phyloP scores from a whole-genome alignment of 768 basidiomycete genomes.

The Hygrocybe coccinea region DNA sequence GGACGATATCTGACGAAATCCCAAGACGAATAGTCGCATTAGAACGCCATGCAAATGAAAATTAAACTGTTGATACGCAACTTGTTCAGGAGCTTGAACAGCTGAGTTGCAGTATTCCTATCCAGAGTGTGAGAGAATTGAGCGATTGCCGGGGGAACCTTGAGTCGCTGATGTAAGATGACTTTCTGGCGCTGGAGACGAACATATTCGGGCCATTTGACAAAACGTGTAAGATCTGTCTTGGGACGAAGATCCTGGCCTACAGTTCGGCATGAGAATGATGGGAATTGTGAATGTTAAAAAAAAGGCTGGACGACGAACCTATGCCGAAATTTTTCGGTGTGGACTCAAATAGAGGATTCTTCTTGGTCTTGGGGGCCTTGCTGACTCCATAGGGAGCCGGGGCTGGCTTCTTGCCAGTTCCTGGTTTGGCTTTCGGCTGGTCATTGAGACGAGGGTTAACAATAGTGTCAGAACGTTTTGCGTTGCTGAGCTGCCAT shows the following conservation, averaged over 20 bases:
- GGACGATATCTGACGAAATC: too few relatives aligned
- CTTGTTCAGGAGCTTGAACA: slow-evolving; percentile 98
- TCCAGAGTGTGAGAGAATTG: slow-evolving; percentile 97
- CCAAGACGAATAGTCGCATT: too few relatives aligned
- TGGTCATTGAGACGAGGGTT: slow-evolving; percentile 88
- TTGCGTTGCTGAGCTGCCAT: slow-evolving; percentile 22
- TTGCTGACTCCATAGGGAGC: slow-evolving; percentile 81
- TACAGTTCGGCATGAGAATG: slow-evolving; percentile 26
- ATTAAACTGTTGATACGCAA: too few relatives aligned
- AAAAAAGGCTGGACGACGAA: slow-evolving; percentile 32
- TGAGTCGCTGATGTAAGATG: slow-evolving; percentile 94
- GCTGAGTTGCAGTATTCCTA: slow-evolving; percentile 98
- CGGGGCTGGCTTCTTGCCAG: slow-evolving; percentile 80
- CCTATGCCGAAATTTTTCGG: slow-evolving; percentile 96
- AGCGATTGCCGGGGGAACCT: slow-evolving; percentile 96
- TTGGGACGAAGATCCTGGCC: slow-evolving; percentile 91
- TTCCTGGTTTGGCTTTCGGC: slow-evolving; percentile 68
- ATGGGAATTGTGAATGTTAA: not conserved
- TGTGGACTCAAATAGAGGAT: slow-evolving; percentile 89
- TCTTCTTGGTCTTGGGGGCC: slow-evolving; percentile 72
- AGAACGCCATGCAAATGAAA: too few relatives aligned
- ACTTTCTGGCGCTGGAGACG: slow-evolving; percentile 98
- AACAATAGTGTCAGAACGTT: slow-evolving; percentile 33
- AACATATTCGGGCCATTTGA: slow-evolving; percentile 99
- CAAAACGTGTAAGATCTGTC: slow-evolving; percentile 91